Evolutionary conservation across 2,329 filamentous ascomycete genomes (phyloP).

Genomic region (Teratosphaeria epicoccoides): DNA sequence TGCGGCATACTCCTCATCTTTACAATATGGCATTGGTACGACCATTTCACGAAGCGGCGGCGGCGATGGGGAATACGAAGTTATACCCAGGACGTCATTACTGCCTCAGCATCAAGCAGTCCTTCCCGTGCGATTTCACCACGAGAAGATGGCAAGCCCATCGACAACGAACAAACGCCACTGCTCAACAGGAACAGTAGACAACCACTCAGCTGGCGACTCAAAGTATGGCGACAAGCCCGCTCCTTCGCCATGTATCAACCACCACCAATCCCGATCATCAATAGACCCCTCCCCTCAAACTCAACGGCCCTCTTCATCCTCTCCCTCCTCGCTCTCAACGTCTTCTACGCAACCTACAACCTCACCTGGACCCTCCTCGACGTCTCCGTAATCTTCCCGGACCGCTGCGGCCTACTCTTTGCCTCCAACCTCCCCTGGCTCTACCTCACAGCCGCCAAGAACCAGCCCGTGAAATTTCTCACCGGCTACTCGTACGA

Average conservation of each 20-base stretch:
- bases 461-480: constrained; percentile 52
- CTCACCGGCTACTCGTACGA: constrained; percentile 57
- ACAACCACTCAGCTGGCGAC: constrained; percentile 22
- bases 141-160: background rate
- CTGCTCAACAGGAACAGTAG: background rate
- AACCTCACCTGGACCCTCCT: constrained; percentile 25
- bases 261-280: constrained; percentile 44
- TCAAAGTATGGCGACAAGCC: constrained; percentile 3
- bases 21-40: constrained; percentile 28
- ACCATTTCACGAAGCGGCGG: constrained; percentile 15
- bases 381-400: constrained; percentile 45
- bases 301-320: constrained; percentile 47
- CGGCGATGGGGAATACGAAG: background rate
- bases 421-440: constrained; percentile 43
- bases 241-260: constrained; percentile 42
- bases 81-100: background rate
- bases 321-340: constrained; percentile 42
- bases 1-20: constrained; percentile 28
- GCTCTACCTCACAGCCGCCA: constrained; percentile 54
- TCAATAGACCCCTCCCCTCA: constrained; percentile 47
- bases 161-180: background rate
- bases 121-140: background rate
- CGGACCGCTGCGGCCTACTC: constrained; percentile 46
- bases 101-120: constrained; percentile 17
- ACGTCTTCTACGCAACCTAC: constrained; percentile 49